Percentiles rank a stretch among this genome's conserved stretches.
Evolutionary conservation across 176 grass and related monocot genomes (phyloP).

Genomic region (Avena insularis): DNA sequence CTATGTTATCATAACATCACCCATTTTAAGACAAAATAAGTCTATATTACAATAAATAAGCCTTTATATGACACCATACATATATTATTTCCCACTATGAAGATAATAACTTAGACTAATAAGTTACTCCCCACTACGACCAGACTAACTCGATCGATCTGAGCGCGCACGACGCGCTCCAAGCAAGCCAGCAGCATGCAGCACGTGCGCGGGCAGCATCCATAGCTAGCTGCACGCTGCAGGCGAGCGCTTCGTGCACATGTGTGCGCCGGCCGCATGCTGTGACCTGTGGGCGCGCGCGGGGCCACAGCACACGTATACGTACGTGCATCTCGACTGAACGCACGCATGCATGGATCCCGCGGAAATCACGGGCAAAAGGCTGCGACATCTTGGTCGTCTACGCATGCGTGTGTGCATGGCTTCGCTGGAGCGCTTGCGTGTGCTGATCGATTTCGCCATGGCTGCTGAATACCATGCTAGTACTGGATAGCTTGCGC

Average conservation of each 20-base stretch:
- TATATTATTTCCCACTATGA: too few relatives aligned
- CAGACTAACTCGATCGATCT: too few relatives aligned
- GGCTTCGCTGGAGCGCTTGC: conserved; percentile 28
- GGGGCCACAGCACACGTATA: background rate
- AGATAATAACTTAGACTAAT: too few relatives aligned
- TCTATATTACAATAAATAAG: too few relatives aligned
- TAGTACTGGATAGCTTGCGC: background rate
- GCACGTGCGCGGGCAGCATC: background rate
- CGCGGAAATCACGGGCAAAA: conserved; percentile 52
- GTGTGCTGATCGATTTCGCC: background rate
- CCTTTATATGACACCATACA: too few relatives aligned
- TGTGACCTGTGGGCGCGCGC: background rate
- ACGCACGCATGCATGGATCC: conserved; percentile 45
- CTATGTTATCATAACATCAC: too few relatives aligned
- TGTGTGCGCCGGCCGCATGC: too few relatives aligned
- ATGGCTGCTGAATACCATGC: conserved; percentile 12
- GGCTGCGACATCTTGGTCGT: background rate
- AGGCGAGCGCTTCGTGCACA: background rate
- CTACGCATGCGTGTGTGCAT: background rate
- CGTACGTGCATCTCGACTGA: background rate
- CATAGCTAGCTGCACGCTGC: background rate
- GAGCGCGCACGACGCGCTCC: too few relatives aligned
- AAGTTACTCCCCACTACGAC: too few relatives aligned
- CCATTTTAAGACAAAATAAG: too few relatives aligned
- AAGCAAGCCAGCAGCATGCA: too few relatives aligned